Evolutionary conservation across 192 early-diverging fungal genomes (phyloP).

Genomic region (Helicostylum pulchrum): DNA sequence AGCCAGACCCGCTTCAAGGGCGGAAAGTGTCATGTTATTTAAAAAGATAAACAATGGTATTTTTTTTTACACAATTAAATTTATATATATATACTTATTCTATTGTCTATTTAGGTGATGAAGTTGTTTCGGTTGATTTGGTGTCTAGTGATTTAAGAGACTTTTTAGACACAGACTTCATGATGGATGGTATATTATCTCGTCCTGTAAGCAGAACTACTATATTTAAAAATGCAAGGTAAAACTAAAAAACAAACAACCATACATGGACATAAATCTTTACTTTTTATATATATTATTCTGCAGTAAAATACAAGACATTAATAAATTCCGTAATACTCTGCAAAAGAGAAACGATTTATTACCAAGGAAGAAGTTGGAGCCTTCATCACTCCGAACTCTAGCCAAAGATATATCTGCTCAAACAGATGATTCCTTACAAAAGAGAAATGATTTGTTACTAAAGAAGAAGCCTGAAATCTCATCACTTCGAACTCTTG

Average conservation of each 20-base stretch:
- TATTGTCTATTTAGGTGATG: slow-evolving; percentile 8
- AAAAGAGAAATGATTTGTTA: background rate
- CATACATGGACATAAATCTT: background rate
- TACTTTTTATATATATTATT: background rate
- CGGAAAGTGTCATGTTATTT: slow-evolving; percentile 26
- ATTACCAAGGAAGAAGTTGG: no score
- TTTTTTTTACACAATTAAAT: background rate
- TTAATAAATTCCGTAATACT: background rate
- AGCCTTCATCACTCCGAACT: no score
- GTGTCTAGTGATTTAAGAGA: slow-evolving; percentile 18
- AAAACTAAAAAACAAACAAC: no score
- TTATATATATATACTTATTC: background rate
- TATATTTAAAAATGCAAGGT: background rate
- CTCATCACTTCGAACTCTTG: no score
- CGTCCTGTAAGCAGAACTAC: slow-evolving; percentile 7
- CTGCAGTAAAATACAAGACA: background rate
- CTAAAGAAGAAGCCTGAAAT: no score
- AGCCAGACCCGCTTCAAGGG: slow-evolving; percentile 7
- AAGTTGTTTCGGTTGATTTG: slow-evolving; percentile 21
- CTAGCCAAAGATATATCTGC: no score
- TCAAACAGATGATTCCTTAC: no score
- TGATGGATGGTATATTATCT: slow-evolving; percentile 12
- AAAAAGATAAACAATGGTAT: slow-evolving; percentile 22
- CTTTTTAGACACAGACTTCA: slow-evolving; percentile 8
- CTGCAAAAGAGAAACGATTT: background rate